Percentiles rank a stretch among this genome's conserved stretches.
Evolutionary conservation across 2,329 filamentous ascomycete species (phyloP).

Genomic region (Cercospora sojina): DNA sequence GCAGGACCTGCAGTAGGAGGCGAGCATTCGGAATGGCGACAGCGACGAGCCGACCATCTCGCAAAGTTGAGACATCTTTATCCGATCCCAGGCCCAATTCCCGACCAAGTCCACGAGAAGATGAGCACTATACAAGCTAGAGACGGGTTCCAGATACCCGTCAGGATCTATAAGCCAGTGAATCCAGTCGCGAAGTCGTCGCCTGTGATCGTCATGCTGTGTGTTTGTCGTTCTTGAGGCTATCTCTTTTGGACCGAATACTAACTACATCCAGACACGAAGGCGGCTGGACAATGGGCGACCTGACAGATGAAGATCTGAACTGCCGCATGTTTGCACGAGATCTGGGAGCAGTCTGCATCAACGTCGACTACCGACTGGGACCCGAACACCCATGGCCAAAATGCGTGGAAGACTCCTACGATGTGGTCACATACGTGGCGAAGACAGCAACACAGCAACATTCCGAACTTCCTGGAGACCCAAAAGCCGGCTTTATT

Average conservation of each 20-base stretch:
- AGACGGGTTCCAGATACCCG: slow-evolving; percentile 21
- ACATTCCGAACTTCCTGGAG: slow-evolving; percentile 23
- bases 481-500: slow-evolving; percentile 49
- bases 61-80: slow-evolving; percentile 25
- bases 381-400: slow-evolving; percentile 51
- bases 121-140: neutral
- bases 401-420: slow-evolving; percentile 46
- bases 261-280: slow-evolving; percentile 37
- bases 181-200: neutral
- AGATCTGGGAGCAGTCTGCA: slow-evolving; percentile 21
- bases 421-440: slow-evolving; percentile 43
- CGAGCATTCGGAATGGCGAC: neutral
- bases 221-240: neutral
- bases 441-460: slow-evolving; percentile 37
- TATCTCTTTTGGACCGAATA: neutral
- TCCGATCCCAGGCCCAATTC: slow-evolving; percentile 26
- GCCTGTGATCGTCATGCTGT: slow-evolving; percentile 41
- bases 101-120: neutral
- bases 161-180: slow-evolving; percentile 21
- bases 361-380: slow-evolving; percentile 40
- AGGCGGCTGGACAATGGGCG: slow-evolving; percentile 47
- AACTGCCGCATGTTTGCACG: slow-evolving; percentile 25
- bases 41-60: slow-evolving; percentile 20
- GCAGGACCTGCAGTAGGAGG: neutral
- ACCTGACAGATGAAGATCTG: slow-evolving; percentile 42